Base-by-base conservation (phyloP, 2,329 filamentous ascomycete species). In the Apiospora pterosperma region DNA sequence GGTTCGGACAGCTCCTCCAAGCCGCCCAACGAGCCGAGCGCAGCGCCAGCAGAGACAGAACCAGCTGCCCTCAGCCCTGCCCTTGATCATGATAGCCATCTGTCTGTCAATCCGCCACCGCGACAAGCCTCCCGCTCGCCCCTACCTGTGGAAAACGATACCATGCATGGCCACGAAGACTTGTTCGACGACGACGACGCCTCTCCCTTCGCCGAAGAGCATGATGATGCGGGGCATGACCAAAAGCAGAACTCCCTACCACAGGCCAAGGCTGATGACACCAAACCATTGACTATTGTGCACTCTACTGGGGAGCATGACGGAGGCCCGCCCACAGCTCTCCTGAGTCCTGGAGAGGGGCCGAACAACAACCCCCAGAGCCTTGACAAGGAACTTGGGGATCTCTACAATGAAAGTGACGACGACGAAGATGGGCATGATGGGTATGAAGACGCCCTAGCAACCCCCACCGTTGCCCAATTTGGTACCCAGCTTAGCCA, bases 161-260 rank as follows among this genome's bases (percentile, higher is more conserved):
- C 76, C 0, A 75, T 77, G 7, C 68, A 76, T 10, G 77, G 76
- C 7, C 70, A 76, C 7, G 74, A 78, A 10, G 68, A 72, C 16
- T 68, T 78, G 14, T 78, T 78, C 55, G 76, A 78, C 2, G 39
- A 62, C 36, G 70, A 67, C 11, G 65, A 69, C 39, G 66, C 67
- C 34, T 62, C 62, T 41, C 63, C 66, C 41, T 64, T 69, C 23
- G 63, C 48, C 2, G 58, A 62, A 23, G 41, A 63, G 6, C 61
- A 58, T 10, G 66, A 38, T 55, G 10, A 25, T 21, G 44, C 11
- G 23, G 14, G 23, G 11, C 44, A 55, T n/a, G n/a, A n/a, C n/a
- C n/a, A n/a, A n/a, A n/a, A n/a, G n/a, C n/a, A n/a, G n/a, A n/a
- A n/a, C n/a, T n/a, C n/a, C n/a, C n/a, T n/a, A n/a, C n/a, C n/a